Evolutionary conservation across 495 filamentous ascomycete genomes (phyloP), one percentile per base, ranked within the genome.

Genomic region (Neurospora sp.): DNA sequence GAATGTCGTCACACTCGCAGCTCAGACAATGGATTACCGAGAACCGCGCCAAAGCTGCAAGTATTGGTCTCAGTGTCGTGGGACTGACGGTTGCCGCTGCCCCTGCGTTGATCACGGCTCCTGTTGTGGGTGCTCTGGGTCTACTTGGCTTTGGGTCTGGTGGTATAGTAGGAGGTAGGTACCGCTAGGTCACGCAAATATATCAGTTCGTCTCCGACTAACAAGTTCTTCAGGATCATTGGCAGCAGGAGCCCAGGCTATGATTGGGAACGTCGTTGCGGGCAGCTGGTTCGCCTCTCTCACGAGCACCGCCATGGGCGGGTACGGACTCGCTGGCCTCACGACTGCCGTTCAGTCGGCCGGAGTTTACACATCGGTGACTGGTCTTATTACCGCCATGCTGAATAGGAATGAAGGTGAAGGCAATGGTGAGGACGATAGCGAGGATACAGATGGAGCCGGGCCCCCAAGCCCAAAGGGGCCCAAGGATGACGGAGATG

Each of bases 121-220:
- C 73, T 12, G 3, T 59, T 1, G 38, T 75, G 7, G 44, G 22
- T 1, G 39, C 22, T 12, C 18, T 18, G 20, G 53, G 27, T 9
- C 1, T 18, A 6, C 12, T 66, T 10, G 75, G 75, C 2, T 76
- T 76, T 69, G 53, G 70, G 0, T 59, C 68, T 10, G 12, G n/a
- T 14, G 75, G 75, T 0, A 18, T 72, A 20, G 41, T 70, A 14
- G 75, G 40, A 46, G 75, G 73, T 76, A 70, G 37, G 35, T 27
- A 35, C 31, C 31, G 31, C 31, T 35, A 35, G 31, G 31, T 5
- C 31, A 0, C 31, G 31, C 0, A 35, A 35, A 35, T 35, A 35
- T 35, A 16, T 61, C 22, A 31, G 0, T 11, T 31, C 6, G 7
- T 27, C 5, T 27, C 11, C 27, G 16, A 20, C 53, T 71, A 5